Evolutionary conservation across 305 asterid genomes (phyloP), one percentile per base, ranked within the genome.

Genomic region (Stenogyne calaminthoides): DNA sequence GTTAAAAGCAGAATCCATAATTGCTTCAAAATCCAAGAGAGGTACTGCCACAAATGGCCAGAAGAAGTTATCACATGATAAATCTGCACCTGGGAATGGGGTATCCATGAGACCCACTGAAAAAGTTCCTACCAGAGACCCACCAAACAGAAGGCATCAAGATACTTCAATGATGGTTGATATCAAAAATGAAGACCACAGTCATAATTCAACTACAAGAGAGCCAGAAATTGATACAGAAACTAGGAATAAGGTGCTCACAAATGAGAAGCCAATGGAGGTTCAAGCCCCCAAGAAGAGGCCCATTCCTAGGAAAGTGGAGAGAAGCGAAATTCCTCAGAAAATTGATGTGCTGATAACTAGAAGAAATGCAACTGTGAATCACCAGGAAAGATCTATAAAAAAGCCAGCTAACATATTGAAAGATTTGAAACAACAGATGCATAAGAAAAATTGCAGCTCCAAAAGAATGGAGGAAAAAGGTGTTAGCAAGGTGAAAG

Each of bases 391-490:
- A 70, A 76, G 71, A 71, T 58, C 89, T 46, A 27, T 12, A 12
- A 78, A 78, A 70, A 72, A 74, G 69, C 77, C 87, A 51, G 78
- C 80, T 60, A 77, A 76, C 76, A 73, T 81, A 62, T 60, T 76
- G 68, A 84, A 74, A 51, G 88, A 81, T 44, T 77, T 72, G 82
- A 78, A 83, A 68, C 89, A 79, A 74, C 80, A 64, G 78, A 81
- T 78, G 73, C 80, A 79, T n/a, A 76, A 62, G 60, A 86, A 76
- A 42, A 80, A 64, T 27, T 58, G 66, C 71, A 67, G 56, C 75
- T 44, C 73, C 8, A 64, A 52, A 20, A 77, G 47, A 74, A 79
- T 9, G 63, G 77, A 80, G 57, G 81, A 81, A 73, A 74, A 61
- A 60, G 76, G 72, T 40, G 76, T 73, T 22, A 39, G 70, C 69